Percentiles rank a stretch among this genome's conserved stretches.
Evolutionary conservation across 495 filamentous ascomycete species (phyloP).

Genomic region (Aspergillus coremiiformis): DNA sequence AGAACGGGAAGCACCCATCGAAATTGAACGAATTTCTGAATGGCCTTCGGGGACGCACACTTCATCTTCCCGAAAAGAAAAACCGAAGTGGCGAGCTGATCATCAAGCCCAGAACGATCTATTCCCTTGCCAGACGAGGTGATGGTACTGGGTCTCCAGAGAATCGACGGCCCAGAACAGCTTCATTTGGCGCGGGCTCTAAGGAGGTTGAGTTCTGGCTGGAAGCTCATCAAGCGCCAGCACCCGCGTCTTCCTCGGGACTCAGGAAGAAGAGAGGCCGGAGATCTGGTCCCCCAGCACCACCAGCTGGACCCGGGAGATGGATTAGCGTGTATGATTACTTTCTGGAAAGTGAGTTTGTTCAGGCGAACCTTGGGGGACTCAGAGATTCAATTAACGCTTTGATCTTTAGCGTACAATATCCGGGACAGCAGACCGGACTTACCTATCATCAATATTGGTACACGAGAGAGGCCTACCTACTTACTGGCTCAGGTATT

Average conservation of each 20-base stretch:
- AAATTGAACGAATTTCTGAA: conserved; percentile 37
- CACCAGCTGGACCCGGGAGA: conserved; percentile 15
- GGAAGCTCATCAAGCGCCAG: neutral
- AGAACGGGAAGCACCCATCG: conserved; percentile 9
- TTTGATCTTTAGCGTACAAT: conserved; percentile 22
- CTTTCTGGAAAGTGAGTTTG: conserved; percentile 36
- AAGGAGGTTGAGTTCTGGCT: conserved; percentile 40
- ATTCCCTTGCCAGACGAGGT: conserved; percentile 31
- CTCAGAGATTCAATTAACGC: neutral
- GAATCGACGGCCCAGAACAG: neutral
- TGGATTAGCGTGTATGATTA: conserved; percentile 45
- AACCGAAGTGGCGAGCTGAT: conserved; percentile 22
- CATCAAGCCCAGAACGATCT: conserved; percentile 32
- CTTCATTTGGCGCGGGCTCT: conserved; percentile 23
- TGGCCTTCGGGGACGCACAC: conserved; percentile 30
- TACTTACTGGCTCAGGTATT: conserved; percentile 61
- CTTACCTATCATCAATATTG: conserved; percentile 62
- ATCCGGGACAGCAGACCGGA: conserved; percentile 25
- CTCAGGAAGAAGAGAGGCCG: neutral
- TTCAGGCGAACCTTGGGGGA: neutral
- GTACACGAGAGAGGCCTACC: conserved; percentile 44
- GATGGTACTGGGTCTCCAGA: conserved; percentile 23
- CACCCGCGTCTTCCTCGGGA: neutral
- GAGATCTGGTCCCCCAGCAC: neutral
- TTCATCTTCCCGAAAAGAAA: conserved; percentile 23